Percentiles rank a stretch among this genome's conserved stretches.
phyloP scores from a whole-genome alignment of 495 filamentous ascomycete species.

The Paragyromitra xinjiangensis region DNA sequence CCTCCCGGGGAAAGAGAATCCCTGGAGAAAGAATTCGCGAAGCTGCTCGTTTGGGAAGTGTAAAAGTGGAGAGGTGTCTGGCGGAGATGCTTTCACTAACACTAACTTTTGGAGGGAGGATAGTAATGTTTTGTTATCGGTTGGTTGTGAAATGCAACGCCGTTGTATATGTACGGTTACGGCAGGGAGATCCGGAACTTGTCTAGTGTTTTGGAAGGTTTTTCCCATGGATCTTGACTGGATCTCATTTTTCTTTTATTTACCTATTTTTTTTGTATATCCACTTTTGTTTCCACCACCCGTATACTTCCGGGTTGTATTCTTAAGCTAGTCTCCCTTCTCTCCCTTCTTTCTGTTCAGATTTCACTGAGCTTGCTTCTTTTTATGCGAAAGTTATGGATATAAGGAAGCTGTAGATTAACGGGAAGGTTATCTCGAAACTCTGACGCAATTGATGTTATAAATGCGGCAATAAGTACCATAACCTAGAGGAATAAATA shows the following conservation, averaged over 20 bases:
- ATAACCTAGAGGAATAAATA: no score
- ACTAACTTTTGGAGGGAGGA: slow-evolving; percentile 11
- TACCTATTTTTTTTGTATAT: slow-evolving; percentile 12
- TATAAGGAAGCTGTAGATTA: no score
- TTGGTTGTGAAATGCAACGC: not conserved
- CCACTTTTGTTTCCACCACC: slow-evolving; percentile 8
- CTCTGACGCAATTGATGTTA: no score
- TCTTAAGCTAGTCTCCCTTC: not conserved
- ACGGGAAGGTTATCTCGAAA: no score
- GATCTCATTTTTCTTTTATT: slow-evolving; percentile 18
- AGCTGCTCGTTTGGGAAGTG: slow-evolving; percentile 6
- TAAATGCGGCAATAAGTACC: no score
- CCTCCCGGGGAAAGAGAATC: slow-evolving; percentile 23
- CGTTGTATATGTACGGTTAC: slow-evolving; percentile 5
- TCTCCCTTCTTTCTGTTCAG: not conserved
- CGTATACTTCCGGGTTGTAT: not conserved
- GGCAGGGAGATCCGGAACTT: not conserved
- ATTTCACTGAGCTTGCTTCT: not conserved
- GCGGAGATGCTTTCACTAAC: not conserved
- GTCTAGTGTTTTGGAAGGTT: not conserved
- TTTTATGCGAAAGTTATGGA: not conserved
- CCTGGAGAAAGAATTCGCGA: slow-evolving; percentile 16
- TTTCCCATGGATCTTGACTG: not conserved
- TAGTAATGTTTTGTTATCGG: not conserved
- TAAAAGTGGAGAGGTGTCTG: slow-evolving; percentile 4